Evolutionary conservation across 2,329 filamentous ascomycete genomes (phyloP).

Genomic region (Ilyonectria robusta): DNA sequence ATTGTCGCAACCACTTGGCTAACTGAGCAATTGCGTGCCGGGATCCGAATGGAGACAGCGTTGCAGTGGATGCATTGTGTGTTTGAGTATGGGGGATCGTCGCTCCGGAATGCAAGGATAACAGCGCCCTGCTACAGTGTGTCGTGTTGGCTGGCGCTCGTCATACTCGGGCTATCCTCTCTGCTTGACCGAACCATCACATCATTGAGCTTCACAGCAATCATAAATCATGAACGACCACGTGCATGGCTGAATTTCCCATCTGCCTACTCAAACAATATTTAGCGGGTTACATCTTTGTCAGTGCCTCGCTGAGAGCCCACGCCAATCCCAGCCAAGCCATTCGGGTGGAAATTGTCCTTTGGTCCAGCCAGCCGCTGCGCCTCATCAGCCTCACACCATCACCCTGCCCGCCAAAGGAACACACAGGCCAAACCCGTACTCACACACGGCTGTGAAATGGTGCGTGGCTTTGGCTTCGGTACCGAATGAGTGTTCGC

Average conservation of each 20-base stretch:
- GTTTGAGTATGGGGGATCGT: not conserved
- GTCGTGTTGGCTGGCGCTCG: not conserved
- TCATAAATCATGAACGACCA: not conserved
- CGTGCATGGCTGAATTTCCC: not conserved
- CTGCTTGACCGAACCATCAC: not conserved
- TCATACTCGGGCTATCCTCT: not conserved
- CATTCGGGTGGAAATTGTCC: not conserved
- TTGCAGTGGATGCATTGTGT: not conserved
- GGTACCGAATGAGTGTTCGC: too few species aligned
- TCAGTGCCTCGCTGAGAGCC: not conserved
- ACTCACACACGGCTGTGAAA: too few species aligned
- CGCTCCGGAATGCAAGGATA: not conserved
- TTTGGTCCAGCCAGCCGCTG: not conserved
- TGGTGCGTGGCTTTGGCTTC: too few species aligned
- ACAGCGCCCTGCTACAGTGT: conserved; percentile 5
- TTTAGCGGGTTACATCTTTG: not conserved
- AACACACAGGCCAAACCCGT: too few species aligned
- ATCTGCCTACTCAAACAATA: not conserved
- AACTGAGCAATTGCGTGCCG: not conserved
- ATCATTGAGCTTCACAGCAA: not conserved
- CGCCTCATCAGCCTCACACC: not conserved
- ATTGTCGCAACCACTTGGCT: not conserved
- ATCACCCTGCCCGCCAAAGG: too few species aligned
- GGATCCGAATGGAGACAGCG: not conserved
- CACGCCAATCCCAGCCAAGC: not conserved